Conservation (phyloP, 148 eudicot genomes). For the Camellia granthamiana region DNA sequence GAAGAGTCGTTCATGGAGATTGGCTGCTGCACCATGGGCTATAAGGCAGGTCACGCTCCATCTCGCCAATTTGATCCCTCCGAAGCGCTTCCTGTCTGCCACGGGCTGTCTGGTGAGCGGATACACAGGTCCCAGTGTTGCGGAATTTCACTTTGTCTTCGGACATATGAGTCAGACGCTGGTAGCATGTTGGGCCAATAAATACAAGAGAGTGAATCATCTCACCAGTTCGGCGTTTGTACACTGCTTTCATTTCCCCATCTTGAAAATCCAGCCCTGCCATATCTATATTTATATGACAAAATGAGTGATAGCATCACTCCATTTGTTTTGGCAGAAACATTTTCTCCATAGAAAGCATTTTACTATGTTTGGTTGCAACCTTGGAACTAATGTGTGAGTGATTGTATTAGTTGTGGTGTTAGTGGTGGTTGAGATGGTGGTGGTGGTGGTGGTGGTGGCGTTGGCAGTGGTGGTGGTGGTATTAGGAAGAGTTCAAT, state of each 20-base stretch:
- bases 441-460: too few relatives aligned
- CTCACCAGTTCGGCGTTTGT: constrained; percentile 82
- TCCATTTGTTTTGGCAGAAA: too few relatives aligned
- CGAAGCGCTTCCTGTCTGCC: constrained; percentile 86
- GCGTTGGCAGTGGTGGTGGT: too few relatives aligned
- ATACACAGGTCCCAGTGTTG: constrained; percentile 93
- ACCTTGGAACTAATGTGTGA: too few relatives aligned
- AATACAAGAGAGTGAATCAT: constrained; percentile 63
- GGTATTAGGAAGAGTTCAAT: too few relatives aligned
- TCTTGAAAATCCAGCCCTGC: constrained; percentile 86
- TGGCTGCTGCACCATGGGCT: constrained; percentile 89
- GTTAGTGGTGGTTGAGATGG: too few relatives aligned
- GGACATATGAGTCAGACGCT: constrained; percentile 83
- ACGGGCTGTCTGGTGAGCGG: constrained; percentile 94
- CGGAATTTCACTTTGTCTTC: constrained; percentile 97
- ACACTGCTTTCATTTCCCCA: constrained; percentile 91
- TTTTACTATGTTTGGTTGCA: too few relatives aligned
- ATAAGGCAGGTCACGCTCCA: constrained; percentile 94
- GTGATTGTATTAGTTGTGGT: too few relatives aligned
- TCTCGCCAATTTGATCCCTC: constrained; percentile 94
- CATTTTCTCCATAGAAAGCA: too few relatives aligned
- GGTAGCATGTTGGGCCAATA: constrained; percentile 93
- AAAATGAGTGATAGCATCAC: too few relatives aligned
- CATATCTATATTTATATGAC: neutral
- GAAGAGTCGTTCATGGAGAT: constrained; percentile 91